These are phyloP conservation scores for Sporothrix luriei DNA, from an alignment of 2,329 filamentous ascomycete species.

Conservation along the genomic window DNA sequence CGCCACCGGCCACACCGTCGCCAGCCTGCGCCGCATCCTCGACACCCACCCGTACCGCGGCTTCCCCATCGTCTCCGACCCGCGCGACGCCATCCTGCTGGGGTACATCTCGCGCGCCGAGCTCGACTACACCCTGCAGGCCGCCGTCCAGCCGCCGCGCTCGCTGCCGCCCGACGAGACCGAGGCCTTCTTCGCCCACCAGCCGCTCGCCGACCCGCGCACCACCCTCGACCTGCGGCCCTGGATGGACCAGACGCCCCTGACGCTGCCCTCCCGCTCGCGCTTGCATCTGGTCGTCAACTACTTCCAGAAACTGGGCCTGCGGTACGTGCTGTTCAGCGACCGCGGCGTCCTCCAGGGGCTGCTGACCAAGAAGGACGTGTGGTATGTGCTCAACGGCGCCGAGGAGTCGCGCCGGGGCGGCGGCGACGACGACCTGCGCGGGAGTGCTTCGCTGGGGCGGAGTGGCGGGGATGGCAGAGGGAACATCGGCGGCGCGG, in stretches of 20 bases:
- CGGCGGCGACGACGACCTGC: slow-evolving; percentile 60
- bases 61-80: slow-evolving; percentile 84
- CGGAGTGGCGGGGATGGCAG: neutral
- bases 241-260: slow-evolving; percentile 99
- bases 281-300: slow-evolving; percentile 81
- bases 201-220: slow-evolving; percentile 75
- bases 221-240: slow-evolving; percentile 83
- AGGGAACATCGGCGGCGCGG: neutral
- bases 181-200: slow-evolving; percentile 78
- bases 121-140: slow-evolving; percentile 75
- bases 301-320: slow-evolving; percentile 92
- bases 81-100: slow-evolving; percentile 74
- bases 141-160: slow-evolving; percentile 59
- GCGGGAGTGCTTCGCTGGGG: neutral
- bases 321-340: slow-evolving; percentile 86
- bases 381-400: slow-evolving; percentile 89
- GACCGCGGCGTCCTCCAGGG: slow-evolving; percentile 82
- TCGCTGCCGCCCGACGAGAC: slow-evolving; percentile 69
- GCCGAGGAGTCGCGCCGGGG: slow-evolving; percentile 62
- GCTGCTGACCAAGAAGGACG: slow-evolving; percentile 93
- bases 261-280: slow-evolving; percentile 78
- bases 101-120: slow-evolving; percentile 95
- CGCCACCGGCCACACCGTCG: slow-evolving; percentile 84
- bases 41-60: slow-evolving; percentile 77
- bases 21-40: slow-evolving; percentile 70